Evolutionary conservation across 768 basidiomycete genomes (phyloP), one percentile per base, ranked within the genome.

Genomic region (Xanthoconium purpureum): DNA sequence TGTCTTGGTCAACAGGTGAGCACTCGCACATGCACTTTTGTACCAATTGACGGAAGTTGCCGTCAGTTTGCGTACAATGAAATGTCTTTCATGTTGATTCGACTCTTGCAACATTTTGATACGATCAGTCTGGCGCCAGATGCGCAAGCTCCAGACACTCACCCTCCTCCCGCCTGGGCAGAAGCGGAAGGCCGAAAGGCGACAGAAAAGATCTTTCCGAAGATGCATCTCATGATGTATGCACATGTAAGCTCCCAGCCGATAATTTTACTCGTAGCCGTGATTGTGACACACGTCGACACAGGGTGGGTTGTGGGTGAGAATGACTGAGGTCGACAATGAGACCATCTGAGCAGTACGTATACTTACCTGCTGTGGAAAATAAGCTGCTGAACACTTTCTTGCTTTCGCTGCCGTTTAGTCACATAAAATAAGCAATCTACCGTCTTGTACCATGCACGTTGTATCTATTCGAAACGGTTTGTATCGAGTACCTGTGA

Each of bases 71-170:
- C 81, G 1, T 82, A 82, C 60, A 80, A 82, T 57, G 82, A 82
- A 58, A 63, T 83, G 69, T 85, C 85, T 1, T 86, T 85, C 71
- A 75, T 86, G 66, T 66, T 87, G 49, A 77, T 88, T 52, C 78
- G 83, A 4, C 74, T 88, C 29, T 69, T 87, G n/a, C 86, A 88
- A 63, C 73, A 71, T 39, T 87, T 87, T 68, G 72, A 74, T 0
- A 73, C 74, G 0, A 70, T 87, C 42, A 66, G 70, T 6, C 73
- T 86, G 12, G 80, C 78, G 30, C 68, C 72, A 12, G 75, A 75
- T 2, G 76, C 82, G 0, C 74, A 78, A 50, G 79, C 78, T 1
- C 74, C 76, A 0, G 77, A 74, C 14, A 74, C 77, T 3, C 71
- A 68, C 8, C 80, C 81, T 13, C 83, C 82, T 1, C 43, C 65